phyloP scores from a whole-genome alignment of 176 grass and related monocot genomes.

The Chloris gayana region DNA sequence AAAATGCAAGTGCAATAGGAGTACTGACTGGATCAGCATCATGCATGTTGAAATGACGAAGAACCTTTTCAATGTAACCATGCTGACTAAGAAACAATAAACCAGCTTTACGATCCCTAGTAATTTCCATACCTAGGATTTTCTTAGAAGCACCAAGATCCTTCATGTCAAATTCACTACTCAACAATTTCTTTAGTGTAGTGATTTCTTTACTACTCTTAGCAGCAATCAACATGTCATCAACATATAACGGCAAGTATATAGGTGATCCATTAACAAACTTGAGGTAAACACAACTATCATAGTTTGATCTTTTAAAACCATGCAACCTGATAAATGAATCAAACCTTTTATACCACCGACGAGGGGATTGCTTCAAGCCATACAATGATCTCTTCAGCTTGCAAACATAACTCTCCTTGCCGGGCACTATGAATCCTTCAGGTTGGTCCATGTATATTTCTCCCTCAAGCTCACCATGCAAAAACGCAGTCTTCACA shows the following conservation, averaged over 20 bases:
- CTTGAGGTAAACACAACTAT: slow-evolving; percentile 15
- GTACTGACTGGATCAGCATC: neutral
- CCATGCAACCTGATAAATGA: too few species aligned
- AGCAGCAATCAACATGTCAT: neutral
- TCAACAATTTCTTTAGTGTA: too few species aligned
- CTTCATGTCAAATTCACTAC: too few species aligned
- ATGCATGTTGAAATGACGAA: slow-evolving; percentile 1
- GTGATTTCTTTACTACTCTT: too few species aligned
- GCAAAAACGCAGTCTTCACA: too few species aligned
- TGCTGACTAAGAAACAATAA: neutral
- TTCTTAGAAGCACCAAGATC: too few species aligned
- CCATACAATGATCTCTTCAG: neutral
- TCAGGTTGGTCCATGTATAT: too few species aligned
- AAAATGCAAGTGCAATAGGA: neutral
- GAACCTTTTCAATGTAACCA: neutral
- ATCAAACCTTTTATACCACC: too few species aligned
- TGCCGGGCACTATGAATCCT: too few species aligned
- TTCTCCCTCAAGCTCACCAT: neutral
- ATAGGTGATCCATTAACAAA: slow-evolving; percentile 15
- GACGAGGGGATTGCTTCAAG: too few species aligned
- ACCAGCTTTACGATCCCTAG: neutral
- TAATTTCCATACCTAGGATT: neutral
- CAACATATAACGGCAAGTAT: slow-evolving; percentile 4
- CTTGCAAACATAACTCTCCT: neutral
- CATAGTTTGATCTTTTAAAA: neutral